Percentiles rank a stretch among this genome's conserved stretches.
Evolutionary conservation across 768 basidiomycete species (phyloP).

Genomic region (Boletus coccyginus): DNA sequence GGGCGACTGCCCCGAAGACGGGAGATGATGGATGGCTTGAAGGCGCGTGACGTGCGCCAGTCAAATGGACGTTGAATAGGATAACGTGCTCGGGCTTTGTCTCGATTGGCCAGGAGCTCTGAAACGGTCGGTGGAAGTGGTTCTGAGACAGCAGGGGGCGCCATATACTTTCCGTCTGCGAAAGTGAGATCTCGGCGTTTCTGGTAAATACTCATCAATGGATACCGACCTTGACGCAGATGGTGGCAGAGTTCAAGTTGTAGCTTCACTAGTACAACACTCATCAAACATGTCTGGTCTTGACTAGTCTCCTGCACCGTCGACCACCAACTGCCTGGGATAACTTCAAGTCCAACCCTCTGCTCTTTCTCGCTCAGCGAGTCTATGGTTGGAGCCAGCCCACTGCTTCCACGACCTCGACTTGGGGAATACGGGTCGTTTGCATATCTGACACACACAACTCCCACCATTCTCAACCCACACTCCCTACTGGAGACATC

Average conservation of each 20-base stretch:
- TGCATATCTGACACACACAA: constrained; percentile 10
- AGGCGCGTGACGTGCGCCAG: constrained; percentile 4
- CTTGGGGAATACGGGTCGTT: not conserved
- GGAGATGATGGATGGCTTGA: not conserved
- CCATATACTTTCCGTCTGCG: not conserved
- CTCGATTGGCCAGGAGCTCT: not conserved
- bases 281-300: not conserved
- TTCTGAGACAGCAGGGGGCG: not conserved
- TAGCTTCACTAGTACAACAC: too few species aligned
- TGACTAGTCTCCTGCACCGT: constrained; percentile 2
- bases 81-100: not conserved
- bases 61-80: constrained; percentile 1
- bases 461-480: constrained; percentile 2
- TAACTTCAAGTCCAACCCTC: not conserved
- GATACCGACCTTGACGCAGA: not conserved
- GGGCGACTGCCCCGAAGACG: not conserved
- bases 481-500: constrained; percentile 4
- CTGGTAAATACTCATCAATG: not conserved
- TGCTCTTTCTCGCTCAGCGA: constrained; percentile 7
- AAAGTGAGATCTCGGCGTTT: not conserved
- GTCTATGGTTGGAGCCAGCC: constrained; percentile 1
- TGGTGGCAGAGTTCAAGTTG: not conserved
- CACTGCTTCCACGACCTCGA: not conserved
- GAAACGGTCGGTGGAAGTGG: constrained; percentile 4
- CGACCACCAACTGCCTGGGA: constrained; percentile 9